Evolutionary conservation across 805 yeast genomes (phyloP), one percentile per base, ranked within the genome.

Genomic region (Dipodascus geniculatus): DNA sequence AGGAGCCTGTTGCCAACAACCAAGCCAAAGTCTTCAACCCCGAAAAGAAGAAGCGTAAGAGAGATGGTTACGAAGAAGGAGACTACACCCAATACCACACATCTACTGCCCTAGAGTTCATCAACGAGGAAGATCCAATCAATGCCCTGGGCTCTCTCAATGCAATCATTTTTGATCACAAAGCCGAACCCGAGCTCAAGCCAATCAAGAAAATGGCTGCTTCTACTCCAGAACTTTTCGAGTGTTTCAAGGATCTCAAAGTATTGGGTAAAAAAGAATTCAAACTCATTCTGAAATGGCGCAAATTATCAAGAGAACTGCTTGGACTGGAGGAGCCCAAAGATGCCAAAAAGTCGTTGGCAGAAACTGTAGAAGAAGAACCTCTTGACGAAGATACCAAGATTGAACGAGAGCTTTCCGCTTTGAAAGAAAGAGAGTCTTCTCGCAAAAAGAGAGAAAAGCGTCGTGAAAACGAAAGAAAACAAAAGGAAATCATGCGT

Each of bases 41-140:
- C 1, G 98, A 91, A 65, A 82, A 83, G 71, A 88, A 87, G 70
- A 80, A 77, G 54, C 82, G 98, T 71, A 83, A 81, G 68, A 85
- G 99, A 80, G 86, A 85, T 61, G 99, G 99, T 79, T 93, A 93
- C 71, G 97, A 87, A 55, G 98, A 91, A 64, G 96, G 95, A 51
- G 95, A 93, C 63, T 80, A 85, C 63, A 66, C 77, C 23, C 75
- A 77, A 58, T 85, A 80, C 65, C 90, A 88, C 63, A 79, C 82
- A 8, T 74, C 80, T 73, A 79, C 87, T 16, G 73, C 89, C 4
- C 67, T 89, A 66, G 96, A 91, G 3, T 90, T 93, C 71, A 79
- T 93, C 48, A 82, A 75, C 62, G 76, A 81, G 55, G 91, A 83
- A 44, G 95, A 85, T 56, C 95, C 97, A 9, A 87, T 93, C 48